Evolutionary conservation across 768 basidiomycete species (phyloP), one percentile per base, ranked within the genome.

Genomic region (Hygrophorus pudorinus): DNA sequence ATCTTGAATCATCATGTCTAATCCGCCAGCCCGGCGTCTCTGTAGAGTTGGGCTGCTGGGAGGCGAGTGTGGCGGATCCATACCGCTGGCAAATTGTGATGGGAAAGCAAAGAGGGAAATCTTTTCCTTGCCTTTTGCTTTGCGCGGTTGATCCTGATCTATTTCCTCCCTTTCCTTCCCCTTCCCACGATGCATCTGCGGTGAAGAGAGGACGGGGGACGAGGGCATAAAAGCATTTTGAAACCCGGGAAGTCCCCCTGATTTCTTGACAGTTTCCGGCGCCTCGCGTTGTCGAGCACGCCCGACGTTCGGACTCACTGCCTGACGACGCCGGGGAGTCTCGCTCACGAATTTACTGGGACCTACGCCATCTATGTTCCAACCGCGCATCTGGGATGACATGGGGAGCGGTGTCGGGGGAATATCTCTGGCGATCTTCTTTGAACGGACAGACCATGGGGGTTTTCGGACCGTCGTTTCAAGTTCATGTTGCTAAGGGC

Each of bases 401-500:
- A 65, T 49, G 4, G 58, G 59, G 4, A 68, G 51, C n/a, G 68
- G 68, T 2, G 67, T 66, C 4, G 66, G 63, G 18, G 68, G 65
- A 21, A 55, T 48, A 7, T 71, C 70, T 38, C 56, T 61, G 4
- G 48, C 44, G 3, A 55, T 50, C 46, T 59, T 70, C 50, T 66
- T 74, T 18, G 68, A 52, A n/a, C 69, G 70, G n/a, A 61, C 56
- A 17, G 76, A 66, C 47, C 59, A 56, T 14, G 74, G 62, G 10
- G 68, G 66, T 54, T 70, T 81, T 13, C 76, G 72, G 16, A 63
- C 55, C 10, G 76, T 64, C 3, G 72, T 71, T 49, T 83, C 82
- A 24, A 79, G 46, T 56, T 84, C 81, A 52, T 79, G 81, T 71
- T 79, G 79, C 83, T 85, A 50, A 12, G 29, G 16, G n/a, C 38